Base-by-base conservation (phyloP, 2,329 filamentous ascomycete species). In the Paecilomyces sp. region DNA sequence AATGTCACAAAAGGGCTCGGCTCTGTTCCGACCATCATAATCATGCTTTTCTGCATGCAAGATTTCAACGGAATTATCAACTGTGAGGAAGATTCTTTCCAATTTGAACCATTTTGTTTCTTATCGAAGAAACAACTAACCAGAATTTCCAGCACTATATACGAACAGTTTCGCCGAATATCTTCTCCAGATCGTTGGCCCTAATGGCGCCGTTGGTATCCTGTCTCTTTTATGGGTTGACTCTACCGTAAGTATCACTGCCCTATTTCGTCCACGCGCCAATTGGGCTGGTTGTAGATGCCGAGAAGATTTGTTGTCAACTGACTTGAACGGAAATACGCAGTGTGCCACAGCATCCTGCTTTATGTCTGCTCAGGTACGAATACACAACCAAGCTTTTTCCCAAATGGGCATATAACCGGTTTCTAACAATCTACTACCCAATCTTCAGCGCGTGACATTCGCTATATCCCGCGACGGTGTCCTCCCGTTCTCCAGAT, bases 31-130 rank as follows among this genome's bases (percentile, higher is more conserved):
- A 75, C 72, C 1, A 65, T 77, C 7, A 70, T 75, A 51, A 64
- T 77, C 11, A 66, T 76, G n/a, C 67, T 77, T 2, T 75, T 75
- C 66, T 77, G 74, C 63, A 71, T 76, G 56, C 74, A 76, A 63
- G 72, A 77, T 59, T 75, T 77, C 52, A 70, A 75, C 6, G 71
- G 68, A 13, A 73, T 77, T 58, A 68, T 75, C 33, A 64, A 63
- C 1, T 25, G 51, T 53, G 3, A 15, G 51, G 11, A 15, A 22
- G 3, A 33, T 33, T 12, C 11, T 18, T 47, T 18, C 5, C 8
- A 3, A n/a, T 47, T 41, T 8, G 41, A 47, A 18, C 3, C 15
- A 9, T 28, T 28, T 28, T 1, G 25, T 6, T 28, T 6, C 25
- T 3, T 28, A 28, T 28, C 25, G 25, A 28, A 3, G 25, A 28